Evolutionary conservation across 306 rosid genomes (phyloP).

Genomic region (Pueraria montana): DNA sequence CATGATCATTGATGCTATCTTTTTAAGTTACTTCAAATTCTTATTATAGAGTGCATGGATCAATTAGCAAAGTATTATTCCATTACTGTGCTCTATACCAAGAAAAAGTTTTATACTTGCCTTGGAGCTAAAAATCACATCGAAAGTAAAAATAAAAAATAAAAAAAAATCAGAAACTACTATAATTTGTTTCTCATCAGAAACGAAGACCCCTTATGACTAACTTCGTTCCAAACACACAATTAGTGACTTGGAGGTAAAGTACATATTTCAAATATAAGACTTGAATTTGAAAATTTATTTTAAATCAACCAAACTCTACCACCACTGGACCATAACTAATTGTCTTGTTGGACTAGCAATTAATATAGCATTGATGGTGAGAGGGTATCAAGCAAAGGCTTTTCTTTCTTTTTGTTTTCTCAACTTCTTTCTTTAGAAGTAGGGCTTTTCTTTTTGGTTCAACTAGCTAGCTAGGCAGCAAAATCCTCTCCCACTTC

Average conservation of each 20-base stretch:
- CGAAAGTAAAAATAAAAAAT: no score
- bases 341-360: constrained; percentile 49
- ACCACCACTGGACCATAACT: neutral
- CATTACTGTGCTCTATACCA: no score
- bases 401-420: neutral
- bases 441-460: constrained; percentile 49
- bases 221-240: neutral
- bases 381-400: constrained; percentile 30
- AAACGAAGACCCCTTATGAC: neutral
- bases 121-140: no score
- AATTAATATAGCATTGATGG: constrained; percentile 50
- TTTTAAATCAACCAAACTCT: neutral
- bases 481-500: constrained; percentile 56
- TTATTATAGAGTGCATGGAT: no score
- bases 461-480: constrained; percentile 49
- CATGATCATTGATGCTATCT: no score
- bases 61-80: no score
- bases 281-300: neutral
- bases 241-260: neutral
- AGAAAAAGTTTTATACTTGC: no score
- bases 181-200: no score
- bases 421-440: neutral
- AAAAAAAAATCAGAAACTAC: no score
- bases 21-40: no score
- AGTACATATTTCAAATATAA: neutral